These are phyloP conservation scores for Oidiodendron maius DNA, from an alignment of 495 filamentous ascomycete species.

Conservation along the genomic window DNA sequence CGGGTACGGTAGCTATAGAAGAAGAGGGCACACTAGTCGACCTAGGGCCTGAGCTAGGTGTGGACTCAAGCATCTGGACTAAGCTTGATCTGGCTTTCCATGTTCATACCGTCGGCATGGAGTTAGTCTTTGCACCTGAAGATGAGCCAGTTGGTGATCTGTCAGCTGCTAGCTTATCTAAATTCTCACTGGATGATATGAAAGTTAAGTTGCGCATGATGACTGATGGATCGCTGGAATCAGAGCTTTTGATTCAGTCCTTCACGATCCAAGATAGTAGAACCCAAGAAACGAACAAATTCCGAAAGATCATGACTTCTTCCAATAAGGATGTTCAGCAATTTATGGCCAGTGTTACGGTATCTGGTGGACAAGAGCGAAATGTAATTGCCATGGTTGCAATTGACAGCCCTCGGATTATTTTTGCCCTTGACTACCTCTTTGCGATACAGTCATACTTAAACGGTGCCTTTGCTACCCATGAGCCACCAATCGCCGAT, in stretches of 20 bases:
- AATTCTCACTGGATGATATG: conserved; percentile 89
- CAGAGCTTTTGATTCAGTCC: conserved; percentile 87
- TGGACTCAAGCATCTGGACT: conserved; percentile 70
- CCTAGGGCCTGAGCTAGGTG: conserved; percentile 59
- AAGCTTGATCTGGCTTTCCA: conserved; percentile 92
- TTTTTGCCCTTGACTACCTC: conserved; percentile 91
- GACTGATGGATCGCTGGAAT: conserved; percentile 85
- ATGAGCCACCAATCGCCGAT: conserved; percentile 52
- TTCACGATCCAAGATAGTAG: conserved; percentile 93
- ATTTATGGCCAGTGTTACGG: conserved; percentile 95
- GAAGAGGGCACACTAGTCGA: conserved; percentile 39
- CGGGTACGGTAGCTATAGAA: conserved; percentile 28
- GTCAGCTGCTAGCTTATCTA: conserved; percentile 79
- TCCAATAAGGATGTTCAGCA: conserved; percentile 91
- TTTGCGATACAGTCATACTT: conserved; percentile 83
- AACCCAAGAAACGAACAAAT: conserved; percentile 82
- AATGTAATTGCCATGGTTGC: conserved; percentile 87
- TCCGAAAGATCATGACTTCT: conserved; percentile 95
- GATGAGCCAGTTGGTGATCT: conserved; percentile 70
- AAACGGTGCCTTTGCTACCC: conserved; percentile 57
- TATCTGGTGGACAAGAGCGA: conserved; percentile 78
- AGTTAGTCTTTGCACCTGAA: conserved; percentile 73
- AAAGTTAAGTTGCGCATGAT: conserved; percentile 91
- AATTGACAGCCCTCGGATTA: conserved; percentile 92
- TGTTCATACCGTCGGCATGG: conserved; percentile 77